Evolutionary conservation across 2,329 filamentous ascomycete species (phyloP).

Genomic region (Pseudogymnoascus sp.): DNA sequence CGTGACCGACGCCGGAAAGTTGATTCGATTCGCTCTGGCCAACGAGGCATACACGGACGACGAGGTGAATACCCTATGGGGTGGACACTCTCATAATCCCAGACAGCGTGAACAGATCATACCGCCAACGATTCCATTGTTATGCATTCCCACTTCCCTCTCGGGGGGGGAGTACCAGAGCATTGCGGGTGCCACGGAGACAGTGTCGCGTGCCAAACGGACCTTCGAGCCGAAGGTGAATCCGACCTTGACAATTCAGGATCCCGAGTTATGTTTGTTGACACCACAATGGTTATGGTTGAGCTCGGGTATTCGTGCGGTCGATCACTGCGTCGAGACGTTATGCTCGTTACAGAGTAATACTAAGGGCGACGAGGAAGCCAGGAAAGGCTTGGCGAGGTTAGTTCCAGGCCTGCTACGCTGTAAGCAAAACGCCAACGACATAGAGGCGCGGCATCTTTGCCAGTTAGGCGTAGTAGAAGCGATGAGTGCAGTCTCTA

Average conservation of each 20-base stretch:
- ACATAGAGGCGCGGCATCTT: conserved; percentile 37
- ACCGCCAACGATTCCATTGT: conserved; percentile 28
- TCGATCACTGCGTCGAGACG: conserved; percentile 53
- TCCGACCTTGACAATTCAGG: conserved; percentile 48
- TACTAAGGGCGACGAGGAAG: conserved; percentile 29
- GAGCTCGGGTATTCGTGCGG: conserved; percentile 47
- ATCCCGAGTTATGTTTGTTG: conserved; percentile 43
- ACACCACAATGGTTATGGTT: conserved; percentile 50
- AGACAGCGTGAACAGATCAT: neutral
- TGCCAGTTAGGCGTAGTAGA: conserved; percentile 45
- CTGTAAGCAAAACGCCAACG: conserved; percentile 31
- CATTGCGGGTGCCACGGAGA: conserved; percentile 35
- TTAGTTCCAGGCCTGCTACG: conserved; percentile 38
- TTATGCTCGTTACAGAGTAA: conserved; percentile 35
- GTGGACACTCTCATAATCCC: too few species aligned
- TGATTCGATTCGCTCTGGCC: conserved; percentile 16
- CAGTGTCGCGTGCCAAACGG: conserved; percentile 18
- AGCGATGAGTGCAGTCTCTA: conserved; percentile 41
- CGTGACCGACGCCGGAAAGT: conserved; percentile 29
- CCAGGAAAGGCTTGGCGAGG: conserved; percentile 32
- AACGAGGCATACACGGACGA: conserved; percentile 1
- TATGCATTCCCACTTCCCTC: conserved; percentile 36
- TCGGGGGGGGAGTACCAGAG: conserved; percentile 36
- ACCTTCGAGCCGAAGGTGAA: conserved; percentile 32
- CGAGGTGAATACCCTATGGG: too few species aligned